Evolutionary conservation across 2,329 filamentous ascomycete species (phyloP), one percentile per base, ranked within the genome.

Genomic region (Colletotrichum horii): DNA sequence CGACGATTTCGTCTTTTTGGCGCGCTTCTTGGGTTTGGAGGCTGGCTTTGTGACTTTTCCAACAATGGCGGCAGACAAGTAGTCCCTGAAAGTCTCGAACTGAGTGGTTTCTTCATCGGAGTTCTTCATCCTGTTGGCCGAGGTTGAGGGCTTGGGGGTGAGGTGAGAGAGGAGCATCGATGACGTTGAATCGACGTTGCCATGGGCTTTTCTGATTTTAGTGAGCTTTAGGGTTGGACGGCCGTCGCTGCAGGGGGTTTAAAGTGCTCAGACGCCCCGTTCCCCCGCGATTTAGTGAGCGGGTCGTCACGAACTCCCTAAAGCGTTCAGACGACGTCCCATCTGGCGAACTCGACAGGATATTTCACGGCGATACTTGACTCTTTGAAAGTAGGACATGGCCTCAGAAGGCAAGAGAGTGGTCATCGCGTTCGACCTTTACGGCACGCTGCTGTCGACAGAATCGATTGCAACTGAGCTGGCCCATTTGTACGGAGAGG

Each of bases 381-480:
- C 26, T 3, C 6, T 7, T n/a, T 32, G 6, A 15, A 26, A 16
- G 15, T 8, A 19, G 14, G 22, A 3, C 15, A 75, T 75, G 71
- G 38, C 43, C 19, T 38, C 65, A 24, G 38, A 48, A 7, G 64
- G 38, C 76, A 61, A 77, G 79, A 85, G 83, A 60, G 85, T 81
- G 19, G 84, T 93, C 62, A 87, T 96, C 70, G 94, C 93, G 2
- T 95, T 96, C 77, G 94, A 96, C 80, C 87, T 94, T 3, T 96
- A 95, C 83, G 94, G 93, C 70, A 96, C 94, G 3, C 84, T 96
- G 12, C 87, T 96, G 8, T 94, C 93, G 12, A 95, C 94, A 3
- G 90, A 91, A 58, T 94, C 92, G 34, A 94, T 95, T 77, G 88
- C 89, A 8, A 84, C 87, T 43, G 87, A 92, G 75, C 85, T 96